Evolutionary conservation across 805 yeast genomes (phyloP).

Genomic region (Candida morakotiae): DNA sequence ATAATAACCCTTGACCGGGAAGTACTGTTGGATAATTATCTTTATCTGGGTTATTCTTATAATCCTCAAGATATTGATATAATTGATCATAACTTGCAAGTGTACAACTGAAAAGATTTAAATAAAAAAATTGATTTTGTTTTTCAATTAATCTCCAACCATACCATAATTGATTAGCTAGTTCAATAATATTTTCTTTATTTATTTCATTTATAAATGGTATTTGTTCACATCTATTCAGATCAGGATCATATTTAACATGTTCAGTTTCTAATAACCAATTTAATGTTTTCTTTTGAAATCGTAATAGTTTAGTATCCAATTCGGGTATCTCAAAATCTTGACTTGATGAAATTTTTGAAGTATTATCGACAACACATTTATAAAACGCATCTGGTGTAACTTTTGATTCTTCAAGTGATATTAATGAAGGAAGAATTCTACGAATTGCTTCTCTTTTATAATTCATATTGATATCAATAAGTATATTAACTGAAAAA

Average conservation of each 20-base stretch:
- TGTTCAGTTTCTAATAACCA: conserved; percentile 58
- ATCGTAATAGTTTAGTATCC: conserved; percentile 40
- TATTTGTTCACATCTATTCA: conserved; percentile 16
- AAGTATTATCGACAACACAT: conserved; percentile 44
- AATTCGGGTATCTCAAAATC: conserved; percentile 38
- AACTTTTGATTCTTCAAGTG: conserved; percentile 10
- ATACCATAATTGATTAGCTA: conserved; percentile 42
- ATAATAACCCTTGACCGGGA: conserved; percentile 63
- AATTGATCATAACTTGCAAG: conserved; percentile 23
- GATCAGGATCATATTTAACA: conserved; percentile 26
- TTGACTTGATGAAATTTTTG: conserved; percentile 5
- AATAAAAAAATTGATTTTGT: conserved; percentile 32
- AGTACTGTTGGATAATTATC: conserved; percentile 23
- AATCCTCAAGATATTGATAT: conserved; percentile 20
- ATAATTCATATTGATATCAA: conserved; percentile 2
- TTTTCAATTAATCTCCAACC: conserved; percentile 44
- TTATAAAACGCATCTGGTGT: conserved; percentile 45
- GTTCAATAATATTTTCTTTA: conserved; percentile 15
- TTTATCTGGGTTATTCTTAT: conserved; percentile 16
- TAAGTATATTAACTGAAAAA: conserved; percentile 1
- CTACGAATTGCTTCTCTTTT: conserved; percentile 1
- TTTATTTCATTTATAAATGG: conserved; percentile 14
- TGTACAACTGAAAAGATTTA: conserved; percentile 46
- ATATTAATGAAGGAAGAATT: background rate
- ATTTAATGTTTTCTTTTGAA: conserved; percentile 50